A percentile compares a stretch with the other conserved stretches of the same genome.
Conservation (phyloP, 2,329 filamentous ascomycete species). For the Fusarium humuli region DNA sequence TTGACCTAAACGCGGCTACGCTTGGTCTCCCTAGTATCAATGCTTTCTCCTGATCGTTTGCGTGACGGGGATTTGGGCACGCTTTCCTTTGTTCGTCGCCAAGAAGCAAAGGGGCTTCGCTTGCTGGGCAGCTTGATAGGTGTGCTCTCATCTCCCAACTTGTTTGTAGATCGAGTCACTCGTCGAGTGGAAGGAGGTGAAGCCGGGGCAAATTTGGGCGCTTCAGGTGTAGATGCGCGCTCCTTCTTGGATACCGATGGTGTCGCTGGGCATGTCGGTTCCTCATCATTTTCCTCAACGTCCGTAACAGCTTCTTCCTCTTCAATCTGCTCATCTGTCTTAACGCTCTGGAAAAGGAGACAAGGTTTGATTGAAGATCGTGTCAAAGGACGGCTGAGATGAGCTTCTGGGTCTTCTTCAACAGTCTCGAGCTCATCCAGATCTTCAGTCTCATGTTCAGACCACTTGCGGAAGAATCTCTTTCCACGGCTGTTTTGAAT, state of each 20-base stretch:
- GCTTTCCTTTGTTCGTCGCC: conserved; percentile 72
- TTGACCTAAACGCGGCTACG: conserved; percentile 51
- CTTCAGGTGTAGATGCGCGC: conserved; percentile 61
- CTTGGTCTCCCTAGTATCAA: conserved; percentile 50
- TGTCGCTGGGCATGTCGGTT: conserved; percentile 49
- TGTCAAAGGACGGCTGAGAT: conserved; percentile 63
- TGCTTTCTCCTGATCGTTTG: conserved; percentile 56
- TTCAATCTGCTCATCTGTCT: conserved; percentile 59
- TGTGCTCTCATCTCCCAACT: conserved; percentile 57
- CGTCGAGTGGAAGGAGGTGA: conserved; percentile 73
- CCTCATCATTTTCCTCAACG: conserved; percentile 61
- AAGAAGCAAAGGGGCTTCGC: conserved; percentile 73
- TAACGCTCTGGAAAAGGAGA: conserved; percentile 73
- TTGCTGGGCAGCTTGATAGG: conserved; percentile 56
- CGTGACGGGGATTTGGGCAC: conserved; percentile 58
- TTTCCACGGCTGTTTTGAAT: conserved; percentile 74
- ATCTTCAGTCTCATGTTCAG: conserved; percentile 53
- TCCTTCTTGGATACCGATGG: conserved; percentile 52
- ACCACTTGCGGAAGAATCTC: conserved; percentile 79
- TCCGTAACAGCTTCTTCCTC: conserved; percentile 71
- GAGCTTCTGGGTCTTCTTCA: conserved; percentile 51
- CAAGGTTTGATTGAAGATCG: conserved; percentile 78
- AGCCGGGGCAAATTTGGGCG: conserved; percentile 66
- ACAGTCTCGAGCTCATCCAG: conserved; percentile 52
- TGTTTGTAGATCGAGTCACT: conserved; percentile 67